A percentile compares a stretch with the other conserved stretches of the same genome.
Conservation (phyloP, 192 early-diverging fungal species). For the Geranomyces michiganensis region DNA sequence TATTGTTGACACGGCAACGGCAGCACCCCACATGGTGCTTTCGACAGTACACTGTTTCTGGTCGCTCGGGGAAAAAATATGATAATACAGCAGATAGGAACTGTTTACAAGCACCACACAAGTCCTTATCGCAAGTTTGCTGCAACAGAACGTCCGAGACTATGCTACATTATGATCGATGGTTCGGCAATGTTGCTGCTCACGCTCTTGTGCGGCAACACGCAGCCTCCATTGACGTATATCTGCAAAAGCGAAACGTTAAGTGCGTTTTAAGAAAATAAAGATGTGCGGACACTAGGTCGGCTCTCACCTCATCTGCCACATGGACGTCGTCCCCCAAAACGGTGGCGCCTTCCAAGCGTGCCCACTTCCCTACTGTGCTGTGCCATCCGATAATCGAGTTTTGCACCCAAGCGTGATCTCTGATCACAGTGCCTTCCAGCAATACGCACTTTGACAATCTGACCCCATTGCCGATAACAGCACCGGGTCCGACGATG, state of each 20-base stretch:
- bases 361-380: slow-evolving; percentile 90
- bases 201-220: slow-evolving; percentile 62
- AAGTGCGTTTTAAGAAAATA: too few relatives aligned
- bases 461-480: slow-evolving; percentile 92
- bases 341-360: slow-evolving; percentile 91
- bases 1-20: too few relatives aligned
- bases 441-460: slow-evolving; percentile 86
- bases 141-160: not conserved
- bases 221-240: slow-evolving; percentile 52
- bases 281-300: too few relatives aligned
- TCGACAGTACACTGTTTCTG: too few relatives aligned
- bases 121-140: not conserved
- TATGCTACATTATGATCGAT: slow-evolving; percentile 46
- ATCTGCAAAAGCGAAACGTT: slow-evolving; percentile 13
- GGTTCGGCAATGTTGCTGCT: slow-evolving; percentile 39
- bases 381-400: slow-evolving; percentile 97
- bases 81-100: too few relatives aligned
- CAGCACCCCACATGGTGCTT: too few relatives aligned
- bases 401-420: slow-evolving; percentile 83
- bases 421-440: slow-evolving; percentile 79
- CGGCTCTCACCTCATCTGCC: slow-evolving; percentile 67
- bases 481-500: slow-evolving; percentile 87
- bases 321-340: slow-evolving; percentile 97
- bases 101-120: too few relatives aligned
- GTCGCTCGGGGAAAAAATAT: too few relatives aligned